Evolutionary conservation across 116 monocot species (phyloP), one percentile per base, ranked within the genome.

Genomic region (Zostera marina): DNA sequence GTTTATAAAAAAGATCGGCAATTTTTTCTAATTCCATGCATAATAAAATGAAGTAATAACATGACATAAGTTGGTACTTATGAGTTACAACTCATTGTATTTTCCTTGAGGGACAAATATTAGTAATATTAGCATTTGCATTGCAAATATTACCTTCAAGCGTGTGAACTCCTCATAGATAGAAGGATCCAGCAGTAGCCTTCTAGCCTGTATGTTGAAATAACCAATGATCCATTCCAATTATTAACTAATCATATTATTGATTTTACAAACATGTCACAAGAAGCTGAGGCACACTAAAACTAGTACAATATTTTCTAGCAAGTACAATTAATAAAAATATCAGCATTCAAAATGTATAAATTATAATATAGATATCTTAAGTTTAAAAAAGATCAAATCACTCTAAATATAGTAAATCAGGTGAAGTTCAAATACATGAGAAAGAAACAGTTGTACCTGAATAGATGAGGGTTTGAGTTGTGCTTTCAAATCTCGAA

Each of bases 111-210:
- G 46, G 9, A 9, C 12, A 48, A 20, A 19, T n/a, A n/a, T n/a
- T n/a, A n/a, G n/a, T n/a, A n/a, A n/a, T n/a, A n/a, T n/a, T n/a
- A n/a, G n/a, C n/a, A n/a, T n/a, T n/a, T n/a, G n/a, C n/a, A n/a
- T n/a, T n/a, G n/a, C n/a, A n/a, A n/a, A n/a, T 25, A 3, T 53
- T n/a, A 96, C 96, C 96, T 96, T 96, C 51, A 96, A 62, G 26
- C 96, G 89, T 51, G 82, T 85, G 47, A 96, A 96, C 68, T 96
- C 89, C 66, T 96, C 96, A 68, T 96, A 85, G 58, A 96, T 96
- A 45, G 96, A 89, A 62, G 96, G 96, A 67, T 96, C 96, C 62
- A 96, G 82, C 43, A 96, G 65, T 61, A 96, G 66, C 54, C 72
- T 84, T 66, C 96, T 85, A 22, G 89, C 79, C 89, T 94, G 76